Percentiles rank a stretch among this genome's conserved stretches.
These are phyloP conservation scores for Phyllosticta citribraziliensis DNA, from an alignment of 2,329 filamentous ascomycete genomes.

Conservation along the genomic window DNA sequence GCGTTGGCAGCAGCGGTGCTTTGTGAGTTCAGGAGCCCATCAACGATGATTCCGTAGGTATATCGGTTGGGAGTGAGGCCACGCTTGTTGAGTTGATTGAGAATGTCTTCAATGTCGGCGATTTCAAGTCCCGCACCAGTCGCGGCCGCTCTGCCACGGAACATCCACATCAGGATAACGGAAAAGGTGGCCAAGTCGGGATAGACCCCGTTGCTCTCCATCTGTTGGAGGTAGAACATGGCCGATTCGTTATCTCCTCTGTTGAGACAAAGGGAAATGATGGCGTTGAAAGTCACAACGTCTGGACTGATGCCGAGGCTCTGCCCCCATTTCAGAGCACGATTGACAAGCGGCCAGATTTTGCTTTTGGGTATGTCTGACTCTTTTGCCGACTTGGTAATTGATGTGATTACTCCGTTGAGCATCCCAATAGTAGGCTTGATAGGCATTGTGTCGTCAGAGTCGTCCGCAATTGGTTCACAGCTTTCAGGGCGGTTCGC, in stretches of 20 bases:
- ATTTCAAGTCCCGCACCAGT: neutral
- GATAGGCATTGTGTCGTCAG: slow-evolving; percentile 22
- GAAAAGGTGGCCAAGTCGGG: slow-evolving; percentile 64
- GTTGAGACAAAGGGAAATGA: slow-evolving; percentile 53
- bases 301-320: slow-evolving; percentile 38
- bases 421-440: slow-evolving; percentile 55
- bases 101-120: neutral
- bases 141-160: slow-evolving; percentile 40
- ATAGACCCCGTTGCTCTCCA: slow-evolving; percentile 46
- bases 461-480: neutral
- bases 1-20: slow-evolving; percentile 45
- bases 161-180: slow-evolving; percentile 54
- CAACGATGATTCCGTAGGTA: slow-evolving; percentile 59
- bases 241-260: slow-evolving; percentile 40
- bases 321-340: slow-evolving; percentile 33
- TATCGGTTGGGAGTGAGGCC: neutral
- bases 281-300: slow-evolving; percentile 52
- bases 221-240: slow-evolving; percentile 45
- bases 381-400: slow-evolving; percentile 4
- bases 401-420: slow-evolving; percentile 57
- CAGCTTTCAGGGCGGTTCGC: slow-evolving; percentile 6
- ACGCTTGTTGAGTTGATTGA: neutral
- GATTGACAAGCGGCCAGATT: slow-evolving; percentile 6
- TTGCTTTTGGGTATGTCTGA: neutral
- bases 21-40: slow-evolving; percentile 47